Base-by-base conservation (phyloP, 345 rosid species). In the Gossypium sturtianum region DNA sequence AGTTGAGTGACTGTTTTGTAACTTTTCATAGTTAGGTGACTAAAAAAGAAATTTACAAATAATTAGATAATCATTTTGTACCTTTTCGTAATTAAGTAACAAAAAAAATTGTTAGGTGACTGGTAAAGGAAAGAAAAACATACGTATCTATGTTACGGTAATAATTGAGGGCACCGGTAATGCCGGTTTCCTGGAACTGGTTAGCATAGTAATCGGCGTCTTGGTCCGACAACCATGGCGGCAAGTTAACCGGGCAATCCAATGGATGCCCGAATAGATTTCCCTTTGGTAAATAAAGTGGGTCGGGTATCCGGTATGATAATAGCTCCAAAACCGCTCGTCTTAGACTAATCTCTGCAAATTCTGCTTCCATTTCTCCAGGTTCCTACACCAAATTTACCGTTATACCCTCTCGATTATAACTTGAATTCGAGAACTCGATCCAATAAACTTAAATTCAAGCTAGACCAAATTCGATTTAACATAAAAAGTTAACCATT, bases 321-420 rank as follows among this genome's bases (percentile, higher is more conserved):
- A 70, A 43, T 15, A 70, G 4, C 45, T 70, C 60, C 9, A 27
- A 15, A 2, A 70, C 19, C 1, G 56, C 22, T 49, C 41, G 29
- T 29, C 57, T 47, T 16, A 51, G 20, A 1, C 74, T 63, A 38
- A 54, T 34, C 74, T 54, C 49, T 56, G 51, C 74, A 54, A 71
- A 71, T 15, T 71, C 74, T 3, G 62, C 74, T 38, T 71, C 74
- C 2, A 71, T 71, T 54, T 29, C 63, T 71, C 74, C 63, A 10
- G 74, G 64, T 27, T 71, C 63, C 74, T 71, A 19, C 29, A 54
- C 44, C 61, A 56, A 8, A 10, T 9, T 1, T 11, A 12, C 3
- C 0, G 1, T 34, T 34, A 0, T 34, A 34, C 41, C 41, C 41
- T 34, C 41, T 34, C 41, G 41, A 34, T 34, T 34, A 34, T 34